Base-by-base conservation (phyloP, 2,329 filamentous ascomycete species). In the Colletotrichum abscissum region DNA sequence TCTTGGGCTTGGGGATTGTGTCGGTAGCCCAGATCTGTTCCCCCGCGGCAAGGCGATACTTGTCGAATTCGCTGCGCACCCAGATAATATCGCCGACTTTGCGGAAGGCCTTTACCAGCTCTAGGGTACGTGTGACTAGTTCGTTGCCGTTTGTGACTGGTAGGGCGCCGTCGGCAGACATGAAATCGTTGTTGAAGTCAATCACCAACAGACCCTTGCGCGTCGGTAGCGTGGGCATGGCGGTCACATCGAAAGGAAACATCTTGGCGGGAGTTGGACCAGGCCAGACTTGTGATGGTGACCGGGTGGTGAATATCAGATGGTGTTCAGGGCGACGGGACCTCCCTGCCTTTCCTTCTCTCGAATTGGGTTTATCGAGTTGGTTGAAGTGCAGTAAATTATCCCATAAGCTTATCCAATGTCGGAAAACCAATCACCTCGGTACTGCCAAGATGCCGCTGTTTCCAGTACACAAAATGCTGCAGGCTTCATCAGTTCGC, bases 151-250 rank as follows among this genome's bases (percentile, higher is more conserved):
- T 88, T 46, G 85, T 85, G 63, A 95, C 90, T 14, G 91, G 88
- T 24, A 98, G 83, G 30, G 91, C 89, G 67, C 94, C 93, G 63
- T 90, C 87, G 1, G 89, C 84, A 7, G 90, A 87, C 71, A 97
- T 84, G 78, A 98, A 98, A 81, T 98, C 96, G 78, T 97, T 95
- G 80, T 98, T 97, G 46, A 97, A 90, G 78, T 98, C 96, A 75
- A 98, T 88, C 22, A 97, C 85, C 24, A 98, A 86, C 56, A 99
- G 87, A 1, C 94, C 96, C 83, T 89, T 90, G 64, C 91, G 87
- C 9, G 90, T 90, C 35, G 83, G 85, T 65, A 92, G 82, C 62
- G 88, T 83, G 12, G 91, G 91, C 24, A 92, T 84, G 46, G 86
- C 84, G 58, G 87, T 81, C 52, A 86, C 82, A 77, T 91, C 88